Base-by-base conservation (phyloP, 805 yeast genomes). In the Wickerhamiella shivajii region DNA sequence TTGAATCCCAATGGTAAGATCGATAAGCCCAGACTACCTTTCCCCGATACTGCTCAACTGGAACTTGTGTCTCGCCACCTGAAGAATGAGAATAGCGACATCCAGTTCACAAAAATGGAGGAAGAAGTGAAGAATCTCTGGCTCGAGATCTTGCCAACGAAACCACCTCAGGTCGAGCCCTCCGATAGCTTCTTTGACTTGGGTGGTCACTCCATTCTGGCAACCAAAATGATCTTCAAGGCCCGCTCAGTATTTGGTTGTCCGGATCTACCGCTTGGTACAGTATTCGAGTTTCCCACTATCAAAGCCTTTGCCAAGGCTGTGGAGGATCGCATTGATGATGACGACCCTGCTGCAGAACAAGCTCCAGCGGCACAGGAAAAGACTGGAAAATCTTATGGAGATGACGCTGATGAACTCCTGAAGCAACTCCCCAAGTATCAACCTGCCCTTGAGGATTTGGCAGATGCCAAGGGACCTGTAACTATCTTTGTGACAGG, bases 1-100 rank as follows among this genome's bases (percentile, higher is more conserved):
- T 65, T 90, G 57, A 90, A 90, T 59, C 99, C 99, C 39, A 90
- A 90, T 55, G 99, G 99, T 47, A 90, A 90, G 58, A 83, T 90
- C 38, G 99, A 90, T 61, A 90, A 90, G 61, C 97, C 97, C 23
- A 84, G 87, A 50, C 63, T 90, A 40, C 97, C 95, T 29, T 83
- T 79, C 70, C 99, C 99, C 35, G 81, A 81, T 37, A 67, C 79
- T 16, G 87, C 77, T 12, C 95, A 87, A 58, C 63, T 90, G 42
- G 72, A 75, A 20, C 65, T 73, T 12, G 94, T 83, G 29, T 72
- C 93, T 9, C 58, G 62, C 40, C 66, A 69, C 29, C 27, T 40
- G 19, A 37, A 40, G 14, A 43, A 60, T 10, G 43, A 53, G 17
- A 44, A 50, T 13, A 64, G 59, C 7, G 63, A 60, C 14, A 64